These are phyloP conservation scores for Naganishia sp. DNA, from an alignment of 1,284 basidiomycete species.

Conservation along the genomic window DNA sequence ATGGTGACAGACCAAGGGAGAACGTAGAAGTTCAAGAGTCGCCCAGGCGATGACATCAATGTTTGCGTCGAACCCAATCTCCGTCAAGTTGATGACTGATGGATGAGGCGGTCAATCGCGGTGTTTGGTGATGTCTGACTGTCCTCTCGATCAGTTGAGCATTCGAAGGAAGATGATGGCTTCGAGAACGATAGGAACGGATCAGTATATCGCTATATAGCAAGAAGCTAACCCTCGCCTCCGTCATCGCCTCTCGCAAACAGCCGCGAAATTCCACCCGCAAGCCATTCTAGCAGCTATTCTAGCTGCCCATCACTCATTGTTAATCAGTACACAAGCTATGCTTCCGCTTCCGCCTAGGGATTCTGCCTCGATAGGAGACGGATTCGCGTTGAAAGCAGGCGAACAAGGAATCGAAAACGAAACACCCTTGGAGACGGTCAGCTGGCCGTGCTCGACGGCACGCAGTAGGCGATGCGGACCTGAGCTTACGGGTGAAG, in stretches of 20 bases:
- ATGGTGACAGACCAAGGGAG: neutral
- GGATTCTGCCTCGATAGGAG: slow-evolving; percentile 14
- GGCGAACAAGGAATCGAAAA: neutral
- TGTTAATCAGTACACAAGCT: neutral
- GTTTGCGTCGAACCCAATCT: slow-evolving; percentile 9
- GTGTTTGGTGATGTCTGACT: neutral
- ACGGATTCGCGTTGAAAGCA: neutral
- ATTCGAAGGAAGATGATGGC: neutral
- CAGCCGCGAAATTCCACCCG: neutral
- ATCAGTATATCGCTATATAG: slow-evolving; percentile 8
- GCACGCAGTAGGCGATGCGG: neutral
- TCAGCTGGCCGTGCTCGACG: neutral
- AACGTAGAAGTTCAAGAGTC: neutral
- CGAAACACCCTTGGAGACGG: slow-evolving; percentile 5
- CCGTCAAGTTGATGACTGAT: neutral
- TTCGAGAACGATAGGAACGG: neutral
- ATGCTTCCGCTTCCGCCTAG: slow-evolving; percentile 4
- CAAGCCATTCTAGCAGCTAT: neutral
- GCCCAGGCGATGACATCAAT: neutral
- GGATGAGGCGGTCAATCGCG: neutral
- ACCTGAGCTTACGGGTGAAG: too few relatives aligned
- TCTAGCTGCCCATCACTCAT: slow-evolving; percentile 1
- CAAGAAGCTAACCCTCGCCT: neutral
- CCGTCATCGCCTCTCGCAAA: neutral
- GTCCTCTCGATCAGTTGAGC: neutral